Conservation (phyloP, 768 basidiomycete species). For the Gloeostereum incarnatum region DNA sequence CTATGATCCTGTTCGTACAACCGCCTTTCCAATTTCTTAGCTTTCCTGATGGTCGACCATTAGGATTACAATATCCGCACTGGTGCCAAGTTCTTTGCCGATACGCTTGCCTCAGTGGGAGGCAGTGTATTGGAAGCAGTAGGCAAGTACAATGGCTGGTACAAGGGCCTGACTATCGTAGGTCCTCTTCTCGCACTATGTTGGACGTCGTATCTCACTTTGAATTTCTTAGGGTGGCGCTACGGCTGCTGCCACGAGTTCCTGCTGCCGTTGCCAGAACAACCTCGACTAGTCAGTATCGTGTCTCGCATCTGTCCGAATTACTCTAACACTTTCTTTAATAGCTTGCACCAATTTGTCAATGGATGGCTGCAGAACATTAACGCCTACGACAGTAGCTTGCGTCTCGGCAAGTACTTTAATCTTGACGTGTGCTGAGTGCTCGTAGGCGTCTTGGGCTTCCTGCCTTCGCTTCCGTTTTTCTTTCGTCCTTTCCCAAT, state of each 20-base stretch:
- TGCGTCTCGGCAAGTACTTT: constrained; percentile 48
- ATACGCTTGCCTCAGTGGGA: constrained; percentile 33
- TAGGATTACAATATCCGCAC: constrained; percentile 66
- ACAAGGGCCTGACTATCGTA: constrained; percentile 47
- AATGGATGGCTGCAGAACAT: constrained; percentile 66
- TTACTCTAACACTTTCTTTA: not conserved
- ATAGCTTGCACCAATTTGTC: constrained; percentile 58
- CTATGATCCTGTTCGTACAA: constrained; percentile 30
- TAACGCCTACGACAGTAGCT: constrained; percentile 40
- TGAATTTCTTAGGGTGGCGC: constrained; percentile 31
- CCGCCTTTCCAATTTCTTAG: not conserved
- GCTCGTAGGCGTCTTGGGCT: not conserved
- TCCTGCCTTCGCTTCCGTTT: not conserved
- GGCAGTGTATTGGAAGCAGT: constrained; percentile 49
- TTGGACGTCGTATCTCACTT: constrained; percentile 6
- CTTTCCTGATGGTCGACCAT: not conserved
- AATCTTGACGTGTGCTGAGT: constrained; percentile 41
- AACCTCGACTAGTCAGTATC: constrained; percentile 76
- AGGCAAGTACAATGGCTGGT: constrained; percentile 78
- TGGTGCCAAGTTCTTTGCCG: constrained; percentile 53
- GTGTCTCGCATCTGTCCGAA: constrained; percentile 4
- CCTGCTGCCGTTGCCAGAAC: constrained; percentile 68
- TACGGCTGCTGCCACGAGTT: constrained; percentile 41
- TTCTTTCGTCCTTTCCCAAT: not conserved
- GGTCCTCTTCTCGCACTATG: constrained; percentile 6